phyloP scores from a whole-genome alignment of 2,329 filamentous ascomycete species.

The Periconia sp. region DNA sequence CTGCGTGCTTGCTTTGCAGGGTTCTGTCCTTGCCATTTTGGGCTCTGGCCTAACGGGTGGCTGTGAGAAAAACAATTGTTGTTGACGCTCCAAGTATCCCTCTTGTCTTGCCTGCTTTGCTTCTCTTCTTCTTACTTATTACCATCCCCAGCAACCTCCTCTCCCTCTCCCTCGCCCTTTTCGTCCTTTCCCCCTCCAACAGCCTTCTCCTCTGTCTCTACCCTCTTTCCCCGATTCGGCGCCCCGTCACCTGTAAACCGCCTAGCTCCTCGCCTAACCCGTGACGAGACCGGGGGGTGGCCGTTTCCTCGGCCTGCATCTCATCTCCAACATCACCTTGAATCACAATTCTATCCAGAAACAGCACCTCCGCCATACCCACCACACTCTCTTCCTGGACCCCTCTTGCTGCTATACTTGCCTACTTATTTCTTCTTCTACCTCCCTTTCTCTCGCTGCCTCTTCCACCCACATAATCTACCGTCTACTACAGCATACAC shows the following conservation, averaged over 20 bases:
- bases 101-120: neutral
- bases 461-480: too few species aligned
- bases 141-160: conserved; percentile 7
- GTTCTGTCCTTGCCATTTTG: neutral
- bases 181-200: neutral
- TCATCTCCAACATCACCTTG: neutral
- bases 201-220: neutral
- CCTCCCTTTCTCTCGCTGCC: too few species aligned
- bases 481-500: neutral
- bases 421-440: too few species aligned
- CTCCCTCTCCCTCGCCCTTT: neutral
- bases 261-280: neutral
- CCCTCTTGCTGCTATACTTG: neutral
- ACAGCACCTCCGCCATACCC: neutral
- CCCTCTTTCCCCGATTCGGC: conserved; percentile 1
- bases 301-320: neutral
- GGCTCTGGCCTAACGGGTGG: too few species aligned
- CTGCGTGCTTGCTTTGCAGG: neutral
- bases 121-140: neutral
- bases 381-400: conserved; percentile 3
- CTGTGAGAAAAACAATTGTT: too few species aligned
- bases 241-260: neutral
- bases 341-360: neutral
- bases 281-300: neutral
- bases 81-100: neutral